Evolutionary conservation across 2,329 filamentous ascomycete species (phyloP), one percentile per base, ranked within the genome.

Genomic region (Paracoccidioides lutzii): DNA sequence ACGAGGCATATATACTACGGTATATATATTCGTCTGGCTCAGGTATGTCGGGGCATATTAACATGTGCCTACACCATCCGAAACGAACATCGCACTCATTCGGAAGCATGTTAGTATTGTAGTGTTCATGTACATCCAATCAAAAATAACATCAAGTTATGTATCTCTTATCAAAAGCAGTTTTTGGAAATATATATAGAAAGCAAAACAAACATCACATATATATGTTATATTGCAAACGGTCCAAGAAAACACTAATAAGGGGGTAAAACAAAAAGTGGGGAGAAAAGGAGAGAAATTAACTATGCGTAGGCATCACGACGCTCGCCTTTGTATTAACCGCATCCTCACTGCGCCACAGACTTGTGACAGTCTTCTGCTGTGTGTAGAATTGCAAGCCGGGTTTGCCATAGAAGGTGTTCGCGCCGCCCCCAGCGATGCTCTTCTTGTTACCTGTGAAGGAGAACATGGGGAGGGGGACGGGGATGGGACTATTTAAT

Each of bases 341-440:
- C 0, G 89, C 90, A 74, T 96, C 90, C 66, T 90, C 83, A 59
- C 81, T 83, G 66, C 83, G 82, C 93, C 93, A 98, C 69, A 94
- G 75, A 62, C 88, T 85, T 54, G 93, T 98, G 51, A 98, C 93
- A 2, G 93, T 98, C 87, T 98, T 97, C 68, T 87, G 81, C 75
- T 97, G 93, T 3, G 93, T 98, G 73, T 95, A 97, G 70, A 98
- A 98, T 68, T 87, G 84, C 69, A 98, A 74, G 30, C 91, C 93
- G 0, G 90, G 88, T 73, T 88, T 87, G 62, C 93, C 93, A 73
- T 98, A 98, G 71, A 98, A 97, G 14, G 90, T 95, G 75, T 82
- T 95, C 41, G 88, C 87, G 59, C 93, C 91, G 53, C 90, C 90
- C 55, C 91, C 93, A 0, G 93, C 93, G 56, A 97, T 79, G 66